A percentile compares a stretch with the other conserved stretches of the same genome.
Evolutionary conservation across 352 stramenopile species (phyloP).

Genomic region (Phytopythium chamaehyphon): DNA sequence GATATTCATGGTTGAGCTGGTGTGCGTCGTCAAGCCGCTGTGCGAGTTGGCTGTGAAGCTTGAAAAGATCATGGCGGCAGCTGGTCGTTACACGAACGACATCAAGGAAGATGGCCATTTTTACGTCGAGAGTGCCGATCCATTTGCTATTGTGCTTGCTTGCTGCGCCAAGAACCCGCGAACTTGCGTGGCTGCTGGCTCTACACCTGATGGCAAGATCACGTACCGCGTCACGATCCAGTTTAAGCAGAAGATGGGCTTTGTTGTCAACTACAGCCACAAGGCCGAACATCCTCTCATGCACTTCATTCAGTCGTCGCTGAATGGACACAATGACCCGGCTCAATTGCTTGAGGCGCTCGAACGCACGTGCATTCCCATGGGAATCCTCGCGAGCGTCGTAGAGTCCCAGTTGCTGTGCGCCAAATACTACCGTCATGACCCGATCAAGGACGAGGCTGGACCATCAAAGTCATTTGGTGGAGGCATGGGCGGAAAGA

Average conservation of each 20-base stretch:
- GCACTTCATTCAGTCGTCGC: constrained; percentile 81
- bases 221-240: constrained; percentile 81
- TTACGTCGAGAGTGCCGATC: constrained; percentile 79
- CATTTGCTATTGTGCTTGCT: constrained; percentile 79
- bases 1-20: constrained; percentile 85
- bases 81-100: constrained; percentile 73
- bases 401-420: constrained; percentile 83
- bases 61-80: constrained; percentile 59
- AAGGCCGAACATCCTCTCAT: constrained; percentile 81
- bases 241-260: constrained; percentile 87
- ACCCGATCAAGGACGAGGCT: constrained; percentile 39
- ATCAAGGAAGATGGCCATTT: constrained; percentile 71
- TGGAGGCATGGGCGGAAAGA: constrained; percentile 54
- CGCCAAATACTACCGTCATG: constrained; percentile 80
- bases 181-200: constrained; percentile 60
- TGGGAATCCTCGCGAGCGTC: constrained; percentile 77
- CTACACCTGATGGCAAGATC: constrained; percentile 66
- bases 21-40: constrained; percentile 84
- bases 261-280: constrained; percentile 86
- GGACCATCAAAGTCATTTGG: constrained; percentile 40
- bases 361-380: constrained; percentile 78
- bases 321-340: constrained; percentile 79
- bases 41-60: constrained; percentile 81
- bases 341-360: constrained; percentile 78
- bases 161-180: constrained; percentile 70